A percentile compares a stretch with the other conserved stretches of the same genome.
phyloP scores from a whole-genome alignment of 495 filamentous ascomycete species.

The Daldinia loculata region DNA sequence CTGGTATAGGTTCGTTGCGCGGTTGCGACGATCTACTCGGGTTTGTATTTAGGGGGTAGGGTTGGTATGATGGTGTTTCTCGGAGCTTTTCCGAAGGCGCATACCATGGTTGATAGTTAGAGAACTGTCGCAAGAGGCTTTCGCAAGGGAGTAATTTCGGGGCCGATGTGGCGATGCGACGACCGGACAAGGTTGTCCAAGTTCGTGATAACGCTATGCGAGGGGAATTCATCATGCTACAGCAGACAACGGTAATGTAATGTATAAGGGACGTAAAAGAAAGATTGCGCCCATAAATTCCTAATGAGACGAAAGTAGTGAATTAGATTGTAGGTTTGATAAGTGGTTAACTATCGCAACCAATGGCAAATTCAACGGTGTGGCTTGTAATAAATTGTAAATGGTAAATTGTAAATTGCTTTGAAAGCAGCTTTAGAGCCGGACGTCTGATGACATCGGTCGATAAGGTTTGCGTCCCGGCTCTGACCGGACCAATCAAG shows the following conservation, averaged over 20 bases:
- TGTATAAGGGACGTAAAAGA: neutral
- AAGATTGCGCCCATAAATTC: neutral
- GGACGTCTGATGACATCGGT: slow-evolving; percentile 52
- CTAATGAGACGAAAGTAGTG: too few species aligned
- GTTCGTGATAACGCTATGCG: slow-evolving; percentile 57
- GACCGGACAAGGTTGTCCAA: slow-evolving; percentile 59
- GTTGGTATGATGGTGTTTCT: slow-evolving; percentile 79
- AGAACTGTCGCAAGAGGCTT: slow-evolving; percentile 70
- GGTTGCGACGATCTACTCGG: slow-evolving; percentile 67
- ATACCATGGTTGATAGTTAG: slow-evolving; percentile 62
- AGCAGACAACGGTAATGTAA: neutral
- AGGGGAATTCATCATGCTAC: slow-evolving; percentile 40
- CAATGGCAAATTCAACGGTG: neutral
- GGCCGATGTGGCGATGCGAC: slow-evolving; percentile 51
- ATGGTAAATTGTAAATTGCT: slow-evolving; percentile 14
- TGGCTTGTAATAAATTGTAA: neutral
- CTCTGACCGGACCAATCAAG: slow-evolving; percentile 54
- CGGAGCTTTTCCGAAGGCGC: slow-evolving; percentile 71
- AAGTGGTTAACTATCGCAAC: neutral
- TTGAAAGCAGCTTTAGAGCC: slow-evolving; percentile 24
- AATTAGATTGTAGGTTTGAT: too few species aligned
- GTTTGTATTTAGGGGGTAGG: slow-evolving; percentile 70
- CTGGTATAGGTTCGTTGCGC: slow-evolving; percentile 69
- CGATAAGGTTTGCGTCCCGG: slow-evolving; percentile 39
- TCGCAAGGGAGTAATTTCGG: slow-evolving; percentile 57